These are phyloP conservation scores for Guyanaporus albipodus DNA, from an alignment of 768 basidiomycete genomes.

Conservation along the genomic window DNA sequence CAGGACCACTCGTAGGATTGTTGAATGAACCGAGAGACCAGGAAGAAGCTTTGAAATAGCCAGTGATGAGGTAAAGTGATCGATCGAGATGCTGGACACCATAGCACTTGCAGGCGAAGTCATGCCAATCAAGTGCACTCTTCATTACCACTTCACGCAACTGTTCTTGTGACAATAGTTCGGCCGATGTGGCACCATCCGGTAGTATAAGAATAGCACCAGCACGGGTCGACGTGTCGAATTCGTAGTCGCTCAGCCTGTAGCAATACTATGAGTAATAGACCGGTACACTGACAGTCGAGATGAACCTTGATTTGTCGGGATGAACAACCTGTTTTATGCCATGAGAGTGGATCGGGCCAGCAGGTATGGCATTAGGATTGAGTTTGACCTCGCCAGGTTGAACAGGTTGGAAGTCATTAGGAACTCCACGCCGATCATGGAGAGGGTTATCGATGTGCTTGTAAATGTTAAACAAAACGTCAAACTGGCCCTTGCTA, in stretches of 20 bases:
- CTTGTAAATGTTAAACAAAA: conserved; percentile 30
- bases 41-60: neutral
- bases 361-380: neutral
- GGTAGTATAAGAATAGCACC: conserved; percentile 31
- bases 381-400: neutral
- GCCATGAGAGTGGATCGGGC: no score
- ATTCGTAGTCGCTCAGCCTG: conserved; percentile 2
- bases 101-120: no score
- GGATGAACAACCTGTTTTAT: no score
- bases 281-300: no score
- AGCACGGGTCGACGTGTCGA: conserved; percentile 4
- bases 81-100: neutral
- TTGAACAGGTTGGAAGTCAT: neutral
- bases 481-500: conserved; percentile 24
- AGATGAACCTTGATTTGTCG: no score
- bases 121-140: conserved; percentile 26
- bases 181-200: conserved; percentile 20
- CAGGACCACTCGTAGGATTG: no score
- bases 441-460: neutral
- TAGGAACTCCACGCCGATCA: neutral
- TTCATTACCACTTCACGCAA: conserved; percentile 13
- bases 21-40: neutral
- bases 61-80: neutral
- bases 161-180: conserved; percentile 4
- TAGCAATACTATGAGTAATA: no score